A percentile compares a stretch with the other conserved stretches of the same genome.
These are phyloP conservation scores for Colletotrichum falcatum DNA, from an alignment of 2,329 filamentous ascomycete species.

Conservation along the genomic window DNA sequence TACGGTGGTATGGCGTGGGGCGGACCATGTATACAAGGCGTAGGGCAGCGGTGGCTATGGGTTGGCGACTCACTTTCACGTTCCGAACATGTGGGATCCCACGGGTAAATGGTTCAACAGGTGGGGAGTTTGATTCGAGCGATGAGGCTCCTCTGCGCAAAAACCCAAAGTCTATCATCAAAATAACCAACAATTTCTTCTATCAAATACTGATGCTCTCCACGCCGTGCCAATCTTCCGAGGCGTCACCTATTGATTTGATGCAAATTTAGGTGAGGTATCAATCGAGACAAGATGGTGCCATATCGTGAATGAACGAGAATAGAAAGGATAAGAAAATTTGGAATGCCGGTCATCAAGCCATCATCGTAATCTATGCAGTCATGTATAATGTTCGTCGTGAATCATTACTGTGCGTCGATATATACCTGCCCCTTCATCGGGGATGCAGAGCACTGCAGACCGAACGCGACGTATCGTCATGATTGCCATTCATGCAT, in stretches of 20 bases:
- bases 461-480: slow-evolving; percentile 18
- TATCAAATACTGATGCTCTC: slow-evolving; percentile 2
- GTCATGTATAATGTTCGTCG: slow-evolving; percentile 11
- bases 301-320: not conserved
- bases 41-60: not conserved
- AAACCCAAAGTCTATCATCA: slow-evolving; percentile 18
- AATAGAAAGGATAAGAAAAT: not conserved
- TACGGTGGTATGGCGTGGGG: not conserved
- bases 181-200: not conserved
- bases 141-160: slow-evolving; percentile 30
- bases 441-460: slow-evolving; percentile 6
- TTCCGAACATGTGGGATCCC: not conserved
- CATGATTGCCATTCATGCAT: not conserved
- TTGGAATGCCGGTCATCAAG: slow-evolving; percentile 10
- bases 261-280: slow-evolving; percentile 22
- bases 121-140: slow-evolving; percentile 25
- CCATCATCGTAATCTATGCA: slow-evolving; percentile 12
- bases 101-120: not conserved
- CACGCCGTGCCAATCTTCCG: slow-evolving; percentile 17
- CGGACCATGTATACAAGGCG: not conserved
- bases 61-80: not conserved
- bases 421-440: not conserved
- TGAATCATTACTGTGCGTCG: slow-evolving; percentile 4
- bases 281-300: not conserved
- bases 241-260: not conserved